Conservation (phyloP, 176 grass and related monocot genomes). For the Rhynchospora tenuis region DNA sequence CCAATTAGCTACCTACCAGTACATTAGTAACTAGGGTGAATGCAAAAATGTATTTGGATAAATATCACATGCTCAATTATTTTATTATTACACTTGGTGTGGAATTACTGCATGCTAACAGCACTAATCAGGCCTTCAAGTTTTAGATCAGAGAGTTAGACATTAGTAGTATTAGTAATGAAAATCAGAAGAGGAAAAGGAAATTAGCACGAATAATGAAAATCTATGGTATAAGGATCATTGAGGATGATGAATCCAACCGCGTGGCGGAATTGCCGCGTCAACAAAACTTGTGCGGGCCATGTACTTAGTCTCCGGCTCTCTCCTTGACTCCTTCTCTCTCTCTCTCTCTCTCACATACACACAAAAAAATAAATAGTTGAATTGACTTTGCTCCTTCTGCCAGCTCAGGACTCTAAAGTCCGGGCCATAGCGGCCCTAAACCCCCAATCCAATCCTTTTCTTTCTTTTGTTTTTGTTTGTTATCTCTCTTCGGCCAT, state of each 20-base stretch:
- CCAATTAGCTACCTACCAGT: not conserved
- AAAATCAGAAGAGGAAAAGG: not conserved
- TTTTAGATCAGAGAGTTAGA: no score
- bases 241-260: not conserved
- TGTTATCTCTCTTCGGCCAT: no score
- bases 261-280: not conserved
- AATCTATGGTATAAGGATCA: no score
- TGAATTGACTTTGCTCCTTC: constrained; percentile 1
- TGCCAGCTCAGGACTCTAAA: not conserved
- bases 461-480: no score
- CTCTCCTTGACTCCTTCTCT: not conserved
- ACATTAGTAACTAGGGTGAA: not conserved
- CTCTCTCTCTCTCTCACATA: not conserved
- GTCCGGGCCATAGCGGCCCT: not conserved
- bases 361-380: not conserved
- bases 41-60: no score
- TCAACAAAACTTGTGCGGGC: no score
- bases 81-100: no score
- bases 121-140: no score
- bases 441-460: no score
- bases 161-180: not conserved
- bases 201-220: not conserved
- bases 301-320: no score
- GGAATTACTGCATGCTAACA: no score
- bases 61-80: no score